Base-by-base conservation (phyloP, 1,284 basidiomycete genomes). In the Anthracocystis setariae region DNA sequence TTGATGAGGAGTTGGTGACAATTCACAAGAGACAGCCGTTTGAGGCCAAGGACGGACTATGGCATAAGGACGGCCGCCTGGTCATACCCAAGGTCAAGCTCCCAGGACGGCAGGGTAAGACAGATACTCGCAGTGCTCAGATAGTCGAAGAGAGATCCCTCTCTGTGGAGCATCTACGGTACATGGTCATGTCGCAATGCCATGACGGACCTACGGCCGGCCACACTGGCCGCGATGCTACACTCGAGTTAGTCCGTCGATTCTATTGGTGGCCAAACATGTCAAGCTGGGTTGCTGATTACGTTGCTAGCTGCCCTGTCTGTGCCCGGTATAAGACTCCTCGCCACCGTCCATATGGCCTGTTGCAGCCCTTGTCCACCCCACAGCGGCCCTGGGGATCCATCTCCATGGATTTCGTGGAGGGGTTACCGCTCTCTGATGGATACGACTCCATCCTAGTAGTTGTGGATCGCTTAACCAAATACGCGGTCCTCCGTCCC, bases 321-420 rank as follows among this genome's bases (percentile, higher is more conserved):
- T n/a, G n/a, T n/a, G n/a, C n/a, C n/a, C n/a, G n/a, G n/a, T n/a
- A n/a, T n/a, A 1, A 87, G 55, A 47, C 61, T 0, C 45, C 58
- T 8, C 61, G 51, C 0, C 60, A 70, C 27, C 60, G 66, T 25
- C 78, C 77, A 0, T 50, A 52, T 35, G 86, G 86, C 2, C 45
- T 77, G 0, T 74, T 88, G 9, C 68, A 82, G 53, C 83, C 84
- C 0, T 76, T 86, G n/a, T 85, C 4, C 8, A 62, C 42, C 37
- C 73, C 84, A 8, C 21, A 55, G 3, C 20, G 57, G 13, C 86
- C 86, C 0, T 88, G 84, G 80, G 73, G 76, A 27, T 77, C 79
- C 0, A 79, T 87, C 5, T 84, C 84, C 0, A 84, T 87, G 83
- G 86, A 88, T n/a, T n/a, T n/a, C n/a, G n/a, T n/a, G n/a, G n/a